Evolutionary conservation across 805 yeast species (phyloP), one percentile per base, ranked within the genome.

Genomic region (Pichia exigua): DNA sequence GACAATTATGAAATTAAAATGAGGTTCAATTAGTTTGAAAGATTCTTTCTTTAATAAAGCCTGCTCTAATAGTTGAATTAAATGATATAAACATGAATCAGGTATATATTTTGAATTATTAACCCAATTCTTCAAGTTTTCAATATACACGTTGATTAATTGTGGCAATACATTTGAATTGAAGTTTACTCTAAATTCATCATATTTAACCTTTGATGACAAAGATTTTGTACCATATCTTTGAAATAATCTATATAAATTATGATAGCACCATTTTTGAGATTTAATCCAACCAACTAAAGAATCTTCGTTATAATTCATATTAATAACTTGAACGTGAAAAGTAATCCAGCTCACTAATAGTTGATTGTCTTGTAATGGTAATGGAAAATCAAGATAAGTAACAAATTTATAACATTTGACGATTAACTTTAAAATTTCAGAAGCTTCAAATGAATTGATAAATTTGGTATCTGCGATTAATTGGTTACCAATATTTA

Each of bases 181-280:
- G 64, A 82, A 90, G 48, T 78, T 57, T 2, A 65, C 60, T 51
- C 79, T 76, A 66, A 88, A 94, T 2, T 73, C 77, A n/a, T 71
- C 73, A 61, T 87, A 87, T 22, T 73, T 71, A 59, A 74, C 79
- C 55, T 76, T 80, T 49, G 64, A 65, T 1, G 74, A 59, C 44
- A 77, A 59, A 26, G 68, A 68, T 22, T 67, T 66, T 0, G 87
- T 77, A 1, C 85, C 88, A 62, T 85, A 90, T 59, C 92, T 76
- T 49, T 76, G 76, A 60, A 87, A 87, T 3, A 90, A 64, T 57
- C 95, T 78, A 57, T 75, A 77, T 42, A 91, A 64, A 64, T 87
- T 89, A 24, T 88, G 89, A 61, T 82, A 82, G 0, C 95, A 80
- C 97, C 98, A 92, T 66, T 92, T 94, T 70, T 78, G 91, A 59